A percentile compares a stretch with the other conserved stretches of the same genome.
Evolutionary conservation across 1,284 basidiomycete genomes (phyloP).

Genomic region (Cutaneotrichosporon mucoides): DNA sequence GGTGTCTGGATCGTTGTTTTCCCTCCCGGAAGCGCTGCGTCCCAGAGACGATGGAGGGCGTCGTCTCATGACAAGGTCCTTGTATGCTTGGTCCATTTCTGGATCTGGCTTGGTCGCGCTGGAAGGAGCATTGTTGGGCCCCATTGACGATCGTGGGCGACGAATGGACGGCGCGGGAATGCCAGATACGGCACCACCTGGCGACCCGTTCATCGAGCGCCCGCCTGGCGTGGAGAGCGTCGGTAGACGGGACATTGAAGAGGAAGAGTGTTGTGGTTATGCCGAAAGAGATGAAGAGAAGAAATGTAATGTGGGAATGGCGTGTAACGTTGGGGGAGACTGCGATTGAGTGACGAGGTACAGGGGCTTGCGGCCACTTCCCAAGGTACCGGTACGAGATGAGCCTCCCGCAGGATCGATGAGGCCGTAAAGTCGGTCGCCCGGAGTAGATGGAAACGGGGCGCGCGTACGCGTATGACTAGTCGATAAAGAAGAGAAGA

Average conservation of each 20-base stretch:
- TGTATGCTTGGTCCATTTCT: conserved; percentile 38
- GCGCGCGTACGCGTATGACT: too few species aligned
- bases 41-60: conserved; percentile 24
- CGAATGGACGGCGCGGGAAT: conserved; percentile 40
- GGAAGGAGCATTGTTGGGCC: conserved; percentile 17
- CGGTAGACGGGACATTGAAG: conserved; percentile 39
- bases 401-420: too few species aligned
- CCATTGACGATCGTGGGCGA: conserved; percentile 42
- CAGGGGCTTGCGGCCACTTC: too few species aligned
- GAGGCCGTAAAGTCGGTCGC: too few species aligned
- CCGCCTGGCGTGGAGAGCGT: conserved; percentile 37
- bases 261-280: not conserved
- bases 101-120: conserved; percentile 18
- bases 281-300: not conserved
- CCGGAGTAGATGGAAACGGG: too few species aligned
- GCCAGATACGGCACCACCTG: conserved; percentile 23
- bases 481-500: too few species aligned
- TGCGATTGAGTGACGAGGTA: too few species aligned
- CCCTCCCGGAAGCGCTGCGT: not conserved
- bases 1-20: conserved; percentile 30
- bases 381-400: too few species aligned
- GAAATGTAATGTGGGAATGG: too few species aligned
- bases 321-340: too few species aligned
- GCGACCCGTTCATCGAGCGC: conserved; percentile 20
- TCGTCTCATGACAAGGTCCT: conserved; percentile 30